phyloP scores from a whole-genome alignment of 495 filamentous ascomycete species.

The Penicillium simplicissimum region DNA sequence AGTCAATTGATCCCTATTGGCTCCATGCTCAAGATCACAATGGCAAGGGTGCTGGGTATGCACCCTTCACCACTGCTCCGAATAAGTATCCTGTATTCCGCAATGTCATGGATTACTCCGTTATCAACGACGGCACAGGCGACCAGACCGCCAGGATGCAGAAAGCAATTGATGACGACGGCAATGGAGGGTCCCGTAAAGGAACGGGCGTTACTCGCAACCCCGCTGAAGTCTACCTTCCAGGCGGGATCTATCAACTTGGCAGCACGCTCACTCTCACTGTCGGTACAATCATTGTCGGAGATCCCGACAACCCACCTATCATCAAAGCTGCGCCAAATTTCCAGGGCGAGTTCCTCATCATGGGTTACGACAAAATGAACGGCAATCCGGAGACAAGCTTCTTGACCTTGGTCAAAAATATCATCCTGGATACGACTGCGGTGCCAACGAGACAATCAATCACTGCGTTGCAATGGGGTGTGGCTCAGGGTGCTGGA shows the following conservation, averaged over 20 bases:
- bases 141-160: slow-evolving; percentile 49
- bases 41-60: slow-evolving; percentile 31
- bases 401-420: slow-evolving; percentile 46
- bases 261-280: slow-evolving; percentile 40
- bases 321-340: slow-evolving; percentile 34
- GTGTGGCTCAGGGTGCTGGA: slow-evolving; percentile 67
- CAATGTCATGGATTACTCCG: slow-evolving; percentile 56
- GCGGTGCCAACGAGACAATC: slow-evolving; percentile 22
- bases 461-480: slow-evolving; percentile 59
- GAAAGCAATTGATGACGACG: slow-evolving; percentile 40
- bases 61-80: slow-evolving; percentile 38
- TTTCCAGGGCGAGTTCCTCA: slow-evolving; percentile 35
- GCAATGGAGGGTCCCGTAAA: slow-evolving; percentile 36
- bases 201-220: slow-evolving; percentile 46
- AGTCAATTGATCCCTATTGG: slow-evolving; percentile 31
- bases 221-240: slow-evolving; percentile 53
- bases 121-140: slow-evolving; percentile 45
- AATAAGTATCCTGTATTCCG: slow-evolving; percentile 55
- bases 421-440: slow-evolving; percentile 45
- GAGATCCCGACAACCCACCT: slow-evolving; percentile 41
- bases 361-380: slow-evolving; percentile 36
- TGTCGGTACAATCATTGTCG: slow-evolving; percentile 48
- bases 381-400: slow-evolving; percentile 39
- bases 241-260: slow-evolving; percentile 47
- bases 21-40: slow-evolving; percentile 38